phyloP scores from a whole-genome alignment of 805 yeast genomes.

The Spathaspora arborariae region DNA sequence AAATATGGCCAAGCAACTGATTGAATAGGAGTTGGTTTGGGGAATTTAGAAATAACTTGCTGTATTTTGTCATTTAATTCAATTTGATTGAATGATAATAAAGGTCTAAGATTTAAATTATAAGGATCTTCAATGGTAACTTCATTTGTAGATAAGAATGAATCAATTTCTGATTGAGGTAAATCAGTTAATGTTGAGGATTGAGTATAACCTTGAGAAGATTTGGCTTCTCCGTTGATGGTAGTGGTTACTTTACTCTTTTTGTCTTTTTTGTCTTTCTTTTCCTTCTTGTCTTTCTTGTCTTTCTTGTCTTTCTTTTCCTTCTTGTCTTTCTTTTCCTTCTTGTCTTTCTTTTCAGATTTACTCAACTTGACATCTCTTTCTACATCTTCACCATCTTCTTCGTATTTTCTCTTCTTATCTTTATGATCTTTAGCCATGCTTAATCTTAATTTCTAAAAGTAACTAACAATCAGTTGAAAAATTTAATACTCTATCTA shows the following conservation, averaged over 20 bases:
- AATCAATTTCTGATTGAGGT: constrained; percentile 54
- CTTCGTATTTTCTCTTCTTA: constrained; percentile 17
- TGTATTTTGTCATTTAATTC: constrained; percentile 50
- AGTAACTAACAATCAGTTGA: background rate
- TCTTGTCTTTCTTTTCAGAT: constrained; percentile 28
- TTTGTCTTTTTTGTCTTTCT: constrained; percentile 21
- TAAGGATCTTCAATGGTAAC: constrained; percentile 75
- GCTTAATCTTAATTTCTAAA: background rate
- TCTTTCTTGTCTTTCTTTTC: constrained; percentile 23
- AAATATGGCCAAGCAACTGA: constrained; percentile 92
- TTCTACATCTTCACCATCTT: constrained; percentile 10
- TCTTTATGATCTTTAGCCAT: constrained; percentile 16
- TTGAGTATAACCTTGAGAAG: constrained; percentile 30
- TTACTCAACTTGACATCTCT: constrained; percentile 27
- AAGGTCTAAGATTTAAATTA: constrained; percentile 54
- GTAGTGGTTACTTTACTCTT: constrained; percentile 14
- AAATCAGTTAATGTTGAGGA: constrained; percentile 34
- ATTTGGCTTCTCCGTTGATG: constrained; percentile 10
- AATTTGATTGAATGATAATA: constrained; percentile 63
- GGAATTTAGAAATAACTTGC: constrained; percentile 64
- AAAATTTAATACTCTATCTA: background rate
- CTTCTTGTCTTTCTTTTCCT: constrained; percentile 23
- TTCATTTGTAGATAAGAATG: constrained; percentile 66
- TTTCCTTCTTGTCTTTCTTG: constrained; percentile 25
- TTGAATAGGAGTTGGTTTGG: constrained; percentile 94